Base-by-base conservation (phyloP, 805 yeast species). In the Ogataea neopini region DNA sequence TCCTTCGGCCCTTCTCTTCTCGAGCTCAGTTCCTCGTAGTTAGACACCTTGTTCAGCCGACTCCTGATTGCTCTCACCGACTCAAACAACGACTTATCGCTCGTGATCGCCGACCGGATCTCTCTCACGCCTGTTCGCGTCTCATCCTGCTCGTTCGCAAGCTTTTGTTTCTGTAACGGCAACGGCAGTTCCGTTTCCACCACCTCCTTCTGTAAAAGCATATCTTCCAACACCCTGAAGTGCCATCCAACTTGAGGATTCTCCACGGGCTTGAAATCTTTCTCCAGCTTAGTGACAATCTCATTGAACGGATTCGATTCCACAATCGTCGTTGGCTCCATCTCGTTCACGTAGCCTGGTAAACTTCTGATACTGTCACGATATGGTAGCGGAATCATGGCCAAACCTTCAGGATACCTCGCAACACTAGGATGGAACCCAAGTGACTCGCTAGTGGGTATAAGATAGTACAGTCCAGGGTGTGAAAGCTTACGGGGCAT, bases 221-320 rank as follows among this genome's bases (percentile, higher is more conserved):
- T 77, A 44, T 85, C 84, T 56, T 84, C 83, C 15, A 89, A 63
- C 0, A 82, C 67, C 48, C 78, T 76, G 63, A 80, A 83, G 58
- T 83, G 86, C 72, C 83, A 84, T 51, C 81, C 81, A 33, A 89
- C 63, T 3, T 76, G 69, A 0, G 96, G 95, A 58, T 86, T 87
- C 18, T 75, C 42, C 7, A 54, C 39, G 6, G 53, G 49, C 19
- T 34, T 73, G 55, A 71, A 83, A 1, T 30, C 36, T 19, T 50
- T 59, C 43, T 42, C 62, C 46, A 64, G 61, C 45, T 47, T 54
- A 45, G 52, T 57, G 5, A 56, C 53, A 10, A 69, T 44, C 6
- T 45, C 52, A 32, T 52, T 64, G 30, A 52, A 63, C 11, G 48
- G 11, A 18, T 58, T 56, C 2, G 61, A 52, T 10, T 47, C 40